These are phyloP conservation scores for Pseudozyma flocculosa DNA, from an alignment of 1,284 basidiomycete genomes.

Conservation along the genomic window DNA sequence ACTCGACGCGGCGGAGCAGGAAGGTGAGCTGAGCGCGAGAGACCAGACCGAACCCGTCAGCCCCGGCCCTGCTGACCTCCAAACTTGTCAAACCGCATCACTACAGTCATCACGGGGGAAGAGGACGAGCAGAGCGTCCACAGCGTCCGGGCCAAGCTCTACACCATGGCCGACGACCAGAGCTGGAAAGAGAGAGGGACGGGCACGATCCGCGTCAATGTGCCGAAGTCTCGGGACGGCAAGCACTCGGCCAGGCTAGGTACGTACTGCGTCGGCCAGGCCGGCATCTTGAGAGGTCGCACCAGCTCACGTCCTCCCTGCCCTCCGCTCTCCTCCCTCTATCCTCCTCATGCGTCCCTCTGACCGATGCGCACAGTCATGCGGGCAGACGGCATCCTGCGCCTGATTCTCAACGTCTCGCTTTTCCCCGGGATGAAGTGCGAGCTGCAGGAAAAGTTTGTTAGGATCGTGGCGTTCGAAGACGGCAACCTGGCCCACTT, in stretches of 20 bases:
- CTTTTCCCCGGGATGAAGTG: slow-evolving; percentile 84
- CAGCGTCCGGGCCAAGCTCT: slow-evolving; percentile 83
- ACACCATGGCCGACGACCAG: slow-evolving; percentile 65
- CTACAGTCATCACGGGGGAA: slow-evolving; percentile 79
- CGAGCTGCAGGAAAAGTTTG: slow-evolving; percentile 65
- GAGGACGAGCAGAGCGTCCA: slow-evolving; percentile 84
- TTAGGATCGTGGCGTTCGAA: slow-evolving; percentile 53
- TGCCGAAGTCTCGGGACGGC: slow-evolving; percentile 64
- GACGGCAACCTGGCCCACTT: slow-evolving; percentile 47
- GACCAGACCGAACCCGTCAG: not conserved
- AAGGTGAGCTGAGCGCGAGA: slow-evolving; percentile 20
- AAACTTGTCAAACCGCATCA: too few relatives aligned
- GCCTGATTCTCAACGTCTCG: slow-evolving; percentile 78
- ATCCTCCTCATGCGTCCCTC: too few relatives aligned
- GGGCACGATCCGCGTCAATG: slow-evolving; percentile 78
- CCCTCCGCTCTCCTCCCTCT: too few relatives aligned
- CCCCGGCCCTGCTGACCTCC: too few relatives aligned
- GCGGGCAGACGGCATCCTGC: slow-evolving; percentile 88
- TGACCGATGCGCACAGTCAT: slow-evolving; percentile 69
- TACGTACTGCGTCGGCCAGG: slow-evolving; percentile 51
- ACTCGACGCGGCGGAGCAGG: slow-evolving; percentile 22
- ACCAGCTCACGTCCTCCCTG: too few relatives aligned
- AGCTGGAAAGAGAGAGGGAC: slow-evolving; percentile 87
- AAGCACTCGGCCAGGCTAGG: slow-evolving; percentile 70
- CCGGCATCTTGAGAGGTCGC: not conserved